Base-by-base conservation (phyloP, 2,329 filamentous ascomycete genomes). In the Rutstroemia sp. region DNA sequence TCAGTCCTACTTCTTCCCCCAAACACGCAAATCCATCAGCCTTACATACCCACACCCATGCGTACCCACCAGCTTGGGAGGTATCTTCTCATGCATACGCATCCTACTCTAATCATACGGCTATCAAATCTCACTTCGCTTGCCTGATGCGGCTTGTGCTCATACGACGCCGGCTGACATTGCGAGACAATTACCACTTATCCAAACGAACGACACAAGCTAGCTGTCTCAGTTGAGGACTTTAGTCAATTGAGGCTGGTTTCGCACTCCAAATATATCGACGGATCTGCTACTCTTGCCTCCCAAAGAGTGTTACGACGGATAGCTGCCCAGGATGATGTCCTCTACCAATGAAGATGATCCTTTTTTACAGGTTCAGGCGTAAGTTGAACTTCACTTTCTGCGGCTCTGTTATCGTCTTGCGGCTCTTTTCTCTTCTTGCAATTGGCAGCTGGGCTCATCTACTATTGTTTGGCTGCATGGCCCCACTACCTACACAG, bases 301-400 rank as follows among this genome's bases (percentile, higher is more conserved):
- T 30, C 27, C 27, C 27, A 30, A 30, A 3, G 10, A 6, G 27
- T 30, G 27, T 30, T 30, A 12, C 27, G 10, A 30, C 23, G 27
- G 27, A 10, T 30, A 30, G 27, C 8, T 30, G 27, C 27, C 27
- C 61, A 67, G 63, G 70, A 86, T 84, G 80, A 86, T 86, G 82
- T 82, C 82, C 72, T 84, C 82, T 62, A 81, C 77, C 7, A 82
- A 80, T 69, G 82, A 86, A 67, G 77, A 84, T 73, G 84, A 87
- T 68, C 84, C 84, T 46, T 87, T 87, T 76, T 81, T 87, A 73
- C 82, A 87, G 70, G 84, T 87, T 66, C 84, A 87, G 68, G 81
- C 84, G 84, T 86, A 74, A 52, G 79, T 67, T 30, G 44, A 14
- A 37, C 10, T 46, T 51, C 58, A 51, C 46, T 37, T 27, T 42